Percentiles rank a stretch among this genome's conserved stretches.
Conservation (phyloP, 805 yeast species). For the Ogataea henricii region DNA sequence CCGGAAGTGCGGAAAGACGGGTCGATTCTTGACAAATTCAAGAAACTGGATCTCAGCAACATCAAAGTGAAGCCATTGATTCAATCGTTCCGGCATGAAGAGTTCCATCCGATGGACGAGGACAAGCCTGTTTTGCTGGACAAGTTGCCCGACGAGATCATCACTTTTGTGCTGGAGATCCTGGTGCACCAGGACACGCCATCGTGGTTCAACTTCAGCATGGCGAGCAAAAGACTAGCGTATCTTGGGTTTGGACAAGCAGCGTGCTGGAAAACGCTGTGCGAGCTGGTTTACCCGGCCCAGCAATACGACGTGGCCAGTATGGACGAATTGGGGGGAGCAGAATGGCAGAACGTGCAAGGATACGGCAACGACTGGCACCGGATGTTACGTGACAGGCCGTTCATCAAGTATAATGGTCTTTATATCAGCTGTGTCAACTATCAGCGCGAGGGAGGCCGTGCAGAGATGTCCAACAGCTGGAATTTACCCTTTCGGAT, state of each 20-base stretch:
- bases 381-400: constrained; percentile 61
- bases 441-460: constrained; percentile 81
- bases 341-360: constrained; percentile 39
- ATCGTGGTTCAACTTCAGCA: constrained; percentile 63
- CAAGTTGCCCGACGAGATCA: constrained; percentile 58
- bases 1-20: constrained; percentile 25
- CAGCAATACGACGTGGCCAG: constrained; percentile 54
- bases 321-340: constrained; percentile 35
- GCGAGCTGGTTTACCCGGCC: constrained; percentile 51
- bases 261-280: constrained; percentile 51
- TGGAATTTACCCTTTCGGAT: constrained; percentile 78
- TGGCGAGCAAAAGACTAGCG: constrained; percentile 60
- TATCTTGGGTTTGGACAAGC: constrained; percentile 56
- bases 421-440: constrained; percentile 83
- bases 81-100: constrained; percentile 36
- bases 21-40: constrained; percentile 11
- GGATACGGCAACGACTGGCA: constrained; percentile 48
- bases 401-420: constrained; percentile 79
- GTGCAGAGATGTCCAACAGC: constrained; percentile 61
- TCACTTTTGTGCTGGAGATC: constrained; percentile 50
- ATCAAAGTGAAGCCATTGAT: constrained; percentile 46
- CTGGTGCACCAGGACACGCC: constrained; percentile 54
- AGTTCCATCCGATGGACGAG: constrained; percentile 31
- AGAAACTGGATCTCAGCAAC: constrained; percentile 40
- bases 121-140: constrained; percentile 44